phyloP scores from a whole-genome alignment of 371 early-diverging fungal species.

The Gilbertella persicaria region DNA sequence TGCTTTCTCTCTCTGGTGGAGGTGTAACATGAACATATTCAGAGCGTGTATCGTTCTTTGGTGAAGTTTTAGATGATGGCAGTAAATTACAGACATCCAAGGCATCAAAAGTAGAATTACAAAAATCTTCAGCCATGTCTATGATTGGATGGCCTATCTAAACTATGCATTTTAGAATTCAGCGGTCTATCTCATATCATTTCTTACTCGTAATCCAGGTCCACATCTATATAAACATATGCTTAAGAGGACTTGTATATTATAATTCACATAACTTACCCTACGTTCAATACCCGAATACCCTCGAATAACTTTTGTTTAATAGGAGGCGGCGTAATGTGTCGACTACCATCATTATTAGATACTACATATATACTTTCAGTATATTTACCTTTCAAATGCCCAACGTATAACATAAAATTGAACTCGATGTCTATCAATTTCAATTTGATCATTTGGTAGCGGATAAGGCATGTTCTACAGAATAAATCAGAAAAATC shows the following conservation, averaged over 20 bases:
- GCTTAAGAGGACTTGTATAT: not conserved
- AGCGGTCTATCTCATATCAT: not conserved
- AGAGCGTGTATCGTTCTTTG: not conserved
- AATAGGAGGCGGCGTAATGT: constrained; percentile 13
- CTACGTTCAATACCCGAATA: constrained; percentile 14
- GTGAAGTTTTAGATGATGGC: not conserved
- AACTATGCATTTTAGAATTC: not conserved
- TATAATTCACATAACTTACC: constrained; percentile 5
- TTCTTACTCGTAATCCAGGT: constrained; percentile 25
- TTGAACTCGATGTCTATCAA: constrained; percentile 15
- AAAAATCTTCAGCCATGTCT: constrained; percentile 24
- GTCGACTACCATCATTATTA: constrained; percentile 7
- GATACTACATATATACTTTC: not conserved
- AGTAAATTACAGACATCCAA: constrained; percentile 10
- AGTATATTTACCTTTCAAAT: constrained; percentile 6
- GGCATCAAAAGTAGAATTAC: constrained; percentile 14
- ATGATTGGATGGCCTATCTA: constrained; percentile 23
- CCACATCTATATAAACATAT: constrained; percentile 13
- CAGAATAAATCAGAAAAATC: too few relatives aligned
- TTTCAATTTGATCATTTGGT: constrained; percentile 7
- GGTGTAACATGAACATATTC: not conserved
- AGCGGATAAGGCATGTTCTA: constrained; percentile 6
- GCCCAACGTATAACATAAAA: constrained; percentile 20
- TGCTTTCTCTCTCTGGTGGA: not conserved
- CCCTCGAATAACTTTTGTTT: constrained; percentile 12